These are phyloP conservation scores for Miscanthus sacchariflorus DNA, from an alignment of 202 grass and related monocot species.

Conservation along the genomic window DNA sequence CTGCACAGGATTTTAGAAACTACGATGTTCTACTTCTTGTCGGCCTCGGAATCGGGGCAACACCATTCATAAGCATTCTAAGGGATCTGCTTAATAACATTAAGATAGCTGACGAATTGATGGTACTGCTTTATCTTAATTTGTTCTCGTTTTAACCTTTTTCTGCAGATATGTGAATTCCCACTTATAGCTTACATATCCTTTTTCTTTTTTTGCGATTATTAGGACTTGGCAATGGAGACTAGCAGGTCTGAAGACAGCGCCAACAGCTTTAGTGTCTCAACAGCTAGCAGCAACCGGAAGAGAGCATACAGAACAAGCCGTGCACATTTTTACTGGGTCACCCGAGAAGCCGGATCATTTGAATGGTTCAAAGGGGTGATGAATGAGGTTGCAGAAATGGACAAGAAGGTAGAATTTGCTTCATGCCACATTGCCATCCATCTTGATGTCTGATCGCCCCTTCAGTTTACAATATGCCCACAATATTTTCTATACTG, in stretches of 20 bases:
- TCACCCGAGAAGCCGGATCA: conserved; percentile 89
- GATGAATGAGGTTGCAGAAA: conserved; percentile 98
- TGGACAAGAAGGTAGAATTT: conserved; percentile 95
- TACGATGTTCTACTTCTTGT: conserved; percentile 97
- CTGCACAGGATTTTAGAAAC: conserved; percentile 97
- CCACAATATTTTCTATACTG: not conserved
- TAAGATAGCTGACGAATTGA: conserved; percentile 93
- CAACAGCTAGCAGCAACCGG: conserved; percentile 78
- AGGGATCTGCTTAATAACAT: conserved; percentile 97
- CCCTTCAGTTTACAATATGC: not conserved
- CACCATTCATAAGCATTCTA: conserved; percentile 97
- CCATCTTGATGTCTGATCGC: not conserved
- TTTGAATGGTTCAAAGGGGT: conserved; percentile 99
- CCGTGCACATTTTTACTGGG: conserved; percentile 97
- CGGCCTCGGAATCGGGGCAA: conserved; percentile 94
- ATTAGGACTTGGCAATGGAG: conserved; percentile 93
- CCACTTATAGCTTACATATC: conserved; percentile 22
- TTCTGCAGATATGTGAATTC: not conserved
- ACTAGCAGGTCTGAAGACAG: conserved; percentile 95
- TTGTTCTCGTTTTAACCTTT: conserved; percentile 8
- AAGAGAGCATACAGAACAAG: conserved; percentile 92
- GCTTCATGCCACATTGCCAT: conserved; percentile 15
- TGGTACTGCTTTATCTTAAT: conserved; percentile 58
- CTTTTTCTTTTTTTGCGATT: not conserved
- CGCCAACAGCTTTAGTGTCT: conserved; percentile 83